Percentiles rank a stretch among this genome's conserved stretches.
These are phyloP conservation scores for Parachlorella kessleri DNA, from an alignment of 139 green algal genomes.

Conservation along the genomic window DNA sequence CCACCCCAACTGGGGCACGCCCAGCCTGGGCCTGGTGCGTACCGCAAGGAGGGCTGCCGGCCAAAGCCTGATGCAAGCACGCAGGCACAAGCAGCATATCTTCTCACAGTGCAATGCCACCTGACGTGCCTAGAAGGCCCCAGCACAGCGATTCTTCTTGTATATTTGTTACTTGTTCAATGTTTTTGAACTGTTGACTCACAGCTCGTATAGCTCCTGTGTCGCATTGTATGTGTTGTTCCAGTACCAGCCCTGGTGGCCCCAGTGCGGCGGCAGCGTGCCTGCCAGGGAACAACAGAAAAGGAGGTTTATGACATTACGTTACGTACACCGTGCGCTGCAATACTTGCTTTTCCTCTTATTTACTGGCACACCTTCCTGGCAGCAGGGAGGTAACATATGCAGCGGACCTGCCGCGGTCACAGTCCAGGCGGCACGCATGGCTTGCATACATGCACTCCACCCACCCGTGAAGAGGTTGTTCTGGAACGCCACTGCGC, in stretches of 20 bases:
- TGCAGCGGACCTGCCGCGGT: background rate
- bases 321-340: background rate
- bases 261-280: constrained; percentile 28
- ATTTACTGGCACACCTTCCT: background rate
- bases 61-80: too few species aligned
- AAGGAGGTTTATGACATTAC: background rate
- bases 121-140: too few species aligned
- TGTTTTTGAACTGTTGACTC: too few species aligned
- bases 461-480: constrained; percentile 23
- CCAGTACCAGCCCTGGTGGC: constrained; percentile 16
- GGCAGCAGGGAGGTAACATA: background rate
- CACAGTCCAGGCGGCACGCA: background rate
- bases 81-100: too few species aligned
- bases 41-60: too few species aligned
- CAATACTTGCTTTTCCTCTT: background rate
- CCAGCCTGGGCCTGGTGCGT: too few species aligned
- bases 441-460: background rate
- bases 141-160: too few species aligned
- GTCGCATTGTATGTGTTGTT: constrained; percentile 4
- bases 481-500: constrained; percentile 14
- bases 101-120: too few species aligned
- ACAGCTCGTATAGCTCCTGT: constrained; percentile 20
- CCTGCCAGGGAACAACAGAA: background rate
- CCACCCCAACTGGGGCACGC: too few species aligned
- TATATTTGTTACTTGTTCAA: too few species aligned